Evolutionary conservation across 345 rosid genomes (phyloP), one percentile per base, ranked within the genome.

Genomic region (Populus euphratica): DNA sequence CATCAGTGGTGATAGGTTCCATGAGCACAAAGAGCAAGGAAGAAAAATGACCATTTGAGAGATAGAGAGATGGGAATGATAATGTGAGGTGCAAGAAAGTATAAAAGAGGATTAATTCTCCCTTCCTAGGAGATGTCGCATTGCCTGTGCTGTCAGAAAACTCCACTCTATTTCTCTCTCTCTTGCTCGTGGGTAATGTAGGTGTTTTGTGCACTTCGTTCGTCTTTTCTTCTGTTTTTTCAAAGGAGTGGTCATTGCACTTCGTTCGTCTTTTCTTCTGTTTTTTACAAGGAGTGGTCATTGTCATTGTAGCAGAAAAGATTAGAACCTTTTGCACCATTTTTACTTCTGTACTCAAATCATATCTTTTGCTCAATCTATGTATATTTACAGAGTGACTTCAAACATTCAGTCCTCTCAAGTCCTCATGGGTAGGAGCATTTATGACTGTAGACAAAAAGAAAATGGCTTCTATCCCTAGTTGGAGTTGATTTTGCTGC

Each of bases 181-280:
- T 80, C 56, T 66, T 36, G 50, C 79, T 77, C 64, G 80, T 77
- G 84, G 74, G 69, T 73, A 25, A 63, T 73, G 75, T 12, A 76
- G 71, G 65, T 56, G 72, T 52, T 29, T 66, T 59, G 52, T 75
- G 82, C 73, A 76, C 88, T 79, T 79, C 68, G 21, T 86, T 79
- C 86, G 90, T 87, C 91, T 67, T 70, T 74, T 86, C 73, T 73
- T 65, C 68, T 85, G 90, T 81, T 80, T 82, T 83, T 68, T 75
- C 79, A n/a, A n/a, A n/a, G n/a, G n/a, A n/a, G n/a, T n/a, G n/a
- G n/a, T n/a, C n/a, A n/a, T n/a, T 75, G 82, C 73, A 76, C 88
- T 79, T 79, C 68, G 21, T 86, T 79, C 86, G 90, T 87, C 91
- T 67, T 70, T 74, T 86, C 73, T 73, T 65, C 68, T 84, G 90